phyloP scores from a whole-genome alignment of 306 rosid species.

The Malus sieversii region DNA sequence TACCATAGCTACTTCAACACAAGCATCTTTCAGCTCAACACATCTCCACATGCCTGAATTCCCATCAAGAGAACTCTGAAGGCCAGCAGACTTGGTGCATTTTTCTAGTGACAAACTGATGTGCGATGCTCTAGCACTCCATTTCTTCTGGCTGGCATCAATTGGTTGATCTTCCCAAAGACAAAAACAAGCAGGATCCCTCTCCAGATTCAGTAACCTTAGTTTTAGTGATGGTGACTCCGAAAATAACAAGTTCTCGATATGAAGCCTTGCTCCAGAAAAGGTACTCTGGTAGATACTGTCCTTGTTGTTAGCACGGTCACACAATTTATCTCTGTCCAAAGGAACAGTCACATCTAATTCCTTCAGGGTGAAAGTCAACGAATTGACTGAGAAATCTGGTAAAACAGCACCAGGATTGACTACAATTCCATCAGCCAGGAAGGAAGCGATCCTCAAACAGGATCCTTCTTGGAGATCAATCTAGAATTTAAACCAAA shows the following conservation, averaged over 20 bases:
- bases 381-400: slow-evolving; percentile 72
- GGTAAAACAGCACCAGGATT: slow-evolving; percentile 77
- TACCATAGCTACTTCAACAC: slow-evolving; percentile 85
- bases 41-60: slow-evolving; percentile 72
- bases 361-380: slow-evolving; percentile 56
- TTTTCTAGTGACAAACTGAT: slow-evolving; percentile 78
- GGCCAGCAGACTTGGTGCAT: slow-evolving; percentile 24
- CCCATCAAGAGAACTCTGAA: slow-evolving; percentile 44
- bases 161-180: slow-evolving; percentile 84
- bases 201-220: slow-evolving; percentile 64
- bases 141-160: slow-evolving; percentile 88
- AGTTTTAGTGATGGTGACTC: slow-evolving; percentile 62
- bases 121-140: slow-evolving; percentile 62
- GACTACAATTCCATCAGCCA: slow-evolving; percentile 82
- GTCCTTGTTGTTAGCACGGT: slow-evolving; percentile 33
- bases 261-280: slow-evolving; percentile 80
- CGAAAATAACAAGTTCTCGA: slow-evolving; percentile 55
- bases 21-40: slow-evolving; percentile 72
- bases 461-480: slow-evolving; percentile 91
- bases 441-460: slow-evolving; percentile 83
- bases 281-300: slow-evolving; percentile 43
- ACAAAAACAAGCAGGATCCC: slow-evolving; percentile 94
- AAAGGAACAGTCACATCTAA: slow-evolving; percentile 70
- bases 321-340: slow-evolving; percentile 28
- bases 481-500: slow-evolving; percentile 38